A percentile compares a stretch with the other conserved stretches of the same genome.
These are phyloP conservation scores for Oryza coarctata DNA, from an alignment of 176 grass and related monocot species.

Conservation along the genomic window DNA sequence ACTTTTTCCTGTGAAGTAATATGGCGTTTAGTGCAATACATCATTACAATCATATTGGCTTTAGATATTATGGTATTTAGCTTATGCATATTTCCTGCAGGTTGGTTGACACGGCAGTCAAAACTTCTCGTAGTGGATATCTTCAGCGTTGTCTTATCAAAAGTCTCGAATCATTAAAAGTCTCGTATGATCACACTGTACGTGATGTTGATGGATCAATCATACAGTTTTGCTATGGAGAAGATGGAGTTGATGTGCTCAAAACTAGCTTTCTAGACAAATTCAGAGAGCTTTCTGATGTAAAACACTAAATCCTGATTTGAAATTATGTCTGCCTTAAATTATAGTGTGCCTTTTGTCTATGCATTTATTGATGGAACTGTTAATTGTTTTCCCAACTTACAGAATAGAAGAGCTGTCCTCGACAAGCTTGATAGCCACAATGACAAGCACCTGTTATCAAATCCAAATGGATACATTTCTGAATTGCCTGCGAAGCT, in stretches of 20 bases:
- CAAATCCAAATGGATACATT: constrained; percentile 46
- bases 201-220: constrained; percentile 94
- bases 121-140: constrained; percentile 96
- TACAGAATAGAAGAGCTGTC: constrained; percentile 60
- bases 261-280: constrained; percentile 73
- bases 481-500: constrained; percentile 42
- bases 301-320: constrained; percentile 45
- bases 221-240: constrained; percentile 87
- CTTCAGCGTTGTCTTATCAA: constrained; percentile 96
- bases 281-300: constrained; percentile 66
- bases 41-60: background rate
- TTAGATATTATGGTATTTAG: constrained; percentile 13
- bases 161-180: constrained; percentile 79
- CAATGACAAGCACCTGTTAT: background rate
- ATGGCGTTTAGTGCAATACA: background rate
- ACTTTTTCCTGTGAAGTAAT: background rate
- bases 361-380: constrained; percentile 23
- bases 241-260: constrained; percentile 86
- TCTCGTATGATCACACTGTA: constrained; percentile 84
- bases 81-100: constrained; percentile 41
- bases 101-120: constrained; percentile 89
- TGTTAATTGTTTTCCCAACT: constrained; percentile 32
- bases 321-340: constrained; percentile 14
- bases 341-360: background rate
- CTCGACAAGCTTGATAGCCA: constrained; percentile 37